A percentile compares a stretch with the other conserved stretches of the same genome.
Conservation (phyloP, 805 yeast species). For the Yarrowia hollandica region DNA sequence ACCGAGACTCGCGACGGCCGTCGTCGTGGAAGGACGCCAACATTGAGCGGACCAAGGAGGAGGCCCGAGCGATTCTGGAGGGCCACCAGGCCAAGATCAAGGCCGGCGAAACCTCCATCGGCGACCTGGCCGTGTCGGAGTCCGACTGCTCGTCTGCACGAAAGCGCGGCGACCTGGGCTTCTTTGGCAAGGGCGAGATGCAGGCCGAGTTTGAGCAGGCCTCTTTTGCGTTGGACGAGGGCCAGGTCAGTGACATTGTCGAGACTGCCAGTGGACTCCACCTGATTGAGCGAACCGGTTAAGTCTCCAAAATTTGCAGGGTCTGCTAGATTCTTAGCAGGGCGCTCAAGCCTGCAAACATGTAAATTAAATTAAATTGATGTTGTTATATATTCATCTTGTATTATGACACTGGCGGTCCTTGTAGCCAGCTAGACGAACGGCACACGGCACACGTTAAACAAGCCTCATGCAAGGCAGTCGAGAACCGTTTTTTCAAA, state of each 20-base stretch:
- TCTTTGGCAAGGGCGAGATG: slow-evolving; percentile 88
- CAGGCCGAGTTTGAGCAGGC: slow-evolving; percentile 92
- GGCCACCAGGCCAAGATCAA: slow-evolving; percentile 58
- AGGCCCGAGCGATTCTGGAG: slow-evolving; percentile 63
- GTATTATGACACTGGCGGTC: no score
- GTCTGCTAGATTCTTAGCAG: no score
- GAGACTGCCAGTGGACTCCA: slow-evolving; percentile 93
- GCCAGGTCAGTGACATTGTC: slow-evolving; percentile 78
- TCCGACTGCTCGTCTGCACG: slow-evolving; percentile 87
- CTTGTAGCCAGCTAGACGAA: no score
- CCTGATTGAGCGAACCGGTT: slow-evolving; percentile 80
- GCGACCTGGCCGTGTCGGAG: slow-evolving; percentile 74
- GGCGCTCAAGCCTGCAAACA: no score
- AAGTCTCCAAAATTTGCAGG: slow-evolving; percentile 26
- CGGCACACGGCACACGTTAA: slow-evolving; percentile 29
- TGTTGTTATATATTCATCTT: no score
- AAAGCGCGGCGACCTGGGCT: slow-evolving; percentile 90
- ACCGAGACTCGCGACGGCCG: slow-evolving; percentile 81
- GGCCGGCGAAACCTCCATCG: slow-evolving; percentile 64
- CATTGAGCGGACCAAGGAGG: slow-evolving; percentile 79
- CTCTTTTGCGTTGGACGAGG: slow-evolving; percentile 75
- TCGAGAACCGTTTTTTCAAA: slow-evolving; percentile 17
- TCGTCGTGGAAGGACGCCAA: slow-evolving; percentile 82
- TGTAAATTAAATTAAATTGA: no score
- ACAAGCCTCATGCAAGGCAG: slow-evolving; percentile 9